phyloP scores from a whole-genome alignment of 2,329 filamentous ascomycete species.

The Cordyceps cicadae region DNA sequence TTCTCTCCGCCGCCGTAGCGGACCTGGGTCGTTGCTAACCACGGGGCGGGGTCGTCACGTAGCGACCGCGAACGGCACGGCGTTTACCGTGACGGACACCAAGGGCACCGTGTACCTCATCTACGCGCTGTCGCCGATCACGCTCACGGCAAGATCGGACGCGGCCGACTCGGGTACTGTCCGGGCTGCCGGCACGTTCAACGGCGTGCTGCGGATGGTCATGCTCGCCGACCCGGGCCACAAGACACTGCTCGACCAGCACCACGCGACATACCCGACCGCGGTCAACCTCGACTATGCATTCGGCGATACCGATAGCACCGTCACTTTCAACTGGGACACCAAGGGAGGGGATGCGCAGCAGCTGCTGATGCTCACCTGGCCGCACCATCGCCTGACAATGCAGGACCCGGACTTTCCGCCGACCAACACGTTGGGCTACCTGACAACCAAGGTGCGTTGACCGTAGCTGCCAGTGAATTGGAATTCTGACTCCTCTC shows the following conservation, averaged over 20 bases:
- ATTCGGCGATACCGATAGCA: slow-evolving; percentile 16
- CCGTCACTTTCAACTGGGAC: slow-evolving; percentile 17
- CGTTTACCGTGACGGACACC: slow-evolving; percentile 18
- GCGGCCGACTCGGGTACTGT: slow-evolving; percentile 14
- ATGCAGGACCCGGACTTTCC: slow-evolving; percentile 17
- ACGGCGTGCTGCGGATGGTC: slow-evolving; percentile 17
- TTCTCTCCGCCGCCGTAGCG: too few relatives aligned
- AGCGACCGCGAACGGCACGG: slow-evolving; percentile 16
- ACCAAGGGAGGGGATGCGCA: slow-evolving; percentile 16
- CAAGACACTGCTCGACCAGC: slow-evolving; percentile 17
- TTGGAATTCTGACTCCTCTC: not conserved
- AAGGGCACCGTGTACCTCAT: slow-evolving; percentile 17
- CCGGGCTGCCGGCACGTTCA: slow-evolving; percentile 13
- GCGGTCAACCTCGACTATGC: slow-evolving; percentile 15
- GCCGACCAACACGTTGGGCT: slow-evolving; percentile 14
- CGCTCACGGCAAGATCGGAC: slow-evolving; percentile 16
- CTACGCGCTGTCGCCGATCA: slow-evolving; percentile 17
- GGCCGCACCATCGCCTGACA: slow-evolving; percentile 18
- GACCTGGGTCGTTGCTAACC: too few relatives aligned
- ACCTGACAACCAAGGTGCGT: slow-evolving; percentile 19
- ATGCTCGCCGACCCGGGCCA: slow-evolving; percentile 16
- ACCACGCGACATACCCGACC: slow-evolving; percentile 18
- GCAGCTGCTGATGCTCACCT: slow-evolving; percentile 18
- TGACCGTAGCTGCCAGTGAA: not conserved
- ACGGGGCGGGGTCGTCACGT: too few relatives aligned